Percentiles rank a stretch among this genome's conserved stretches.
Evolutionary conservation across 2,329 filamentous ascomycete genomes (phyloP).

Genomic region (Colletotrichum liriopes): DNA sequence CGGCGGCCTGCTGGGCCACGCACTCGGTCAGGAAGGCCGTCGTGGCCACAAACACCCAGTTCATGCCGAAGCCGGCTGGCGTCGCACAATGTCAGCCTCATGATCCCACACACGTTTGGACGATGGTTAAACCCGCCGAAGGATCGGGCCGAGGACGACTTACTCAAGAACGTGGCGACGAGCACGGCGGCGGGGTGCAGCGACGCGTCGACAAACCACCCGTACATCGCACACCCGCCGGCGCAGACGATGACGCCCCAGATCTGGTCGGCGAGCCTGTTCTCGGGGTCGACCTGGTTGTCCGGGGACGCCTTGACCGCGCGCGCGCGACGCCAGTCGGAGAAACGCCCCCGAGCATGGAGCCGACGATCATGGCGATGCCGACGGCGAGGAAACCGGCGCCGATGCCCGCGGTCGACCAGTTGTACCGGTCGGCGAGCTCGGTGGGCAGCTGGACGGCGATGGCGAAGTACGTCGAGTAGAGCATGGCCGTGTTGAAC

Average conservation of each 20-base stretch:
- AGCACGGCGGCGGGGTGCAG: constrained; percentile 51
- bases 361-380: constrained; percentile 50
- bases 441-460: constrained; percentile 50
- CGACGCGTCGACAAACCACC: constrained; percentile 54
- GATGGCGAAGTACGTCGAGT: constrained; percentile 53
- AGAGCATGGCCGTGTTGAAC: constrained; percentile 53
- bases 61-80: constrained; percentile 54
- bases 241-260: constrained; percentile 56
- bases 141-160: constrained; percentile 11
- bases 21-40: constrained; percentile 60
- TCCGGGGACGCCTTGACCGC: constrained; percentile 39
- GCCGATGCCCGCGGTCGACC: constrained; percentile 52
- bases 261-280: constrained; percentile 57
- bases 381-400: constrained; percentile 53
- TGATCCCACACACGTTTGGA: neutral
- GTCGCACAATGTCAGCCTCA: constrained; percentile 26
- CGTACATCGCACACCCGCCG: constrained; percentile 57
- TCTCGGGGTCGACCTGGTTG: constrained; percentile 53
- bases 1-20: constrained; percentile 56
- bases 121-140: too few species aligned
- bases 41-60: constrained; percentile 59
- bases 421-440: constrained; percentile 53
- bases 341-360: constrained; percentile 56
- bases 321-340: constrained; percentile 53
- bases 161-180: constrained; percentile 50